Evolutionary conservation across 2,329 filamentous ascomycete genomes (phyloP), one percentile per base, ranked within the genome.

Genomic region (Blastomyces emzantsi): DNA sequence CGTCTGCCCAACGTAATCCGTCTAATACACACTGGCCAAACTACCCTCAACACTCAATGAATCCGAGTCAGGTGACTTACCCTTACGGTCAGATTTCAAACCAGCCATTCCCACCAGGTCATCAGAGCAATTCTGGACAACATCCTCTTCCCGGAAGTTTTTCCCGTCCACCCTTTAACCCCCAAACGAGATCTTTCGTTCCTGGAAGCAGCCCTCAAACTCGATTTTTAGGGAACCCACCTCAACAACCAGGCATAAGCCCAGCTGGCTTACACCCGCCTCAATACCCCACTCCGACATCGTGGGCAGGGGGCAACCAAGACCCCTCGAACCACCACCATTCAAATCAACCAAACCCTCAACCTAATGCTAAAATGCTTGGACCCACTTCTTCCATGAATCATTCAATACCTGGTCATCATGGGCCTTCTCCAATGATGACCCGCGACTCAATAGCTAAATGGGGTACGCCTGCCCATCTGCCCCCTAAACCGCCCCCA

Each of bases 101-200:
- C 22, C 85, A 89, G 66, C 68, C 72, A 43, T 69, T 76, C 65
- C 70, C 72, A 30, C 81, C 83, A 61, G 87, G 87, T 59, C 86
- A 90, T 33, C 82, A 89, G 66, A 89, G 89, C 70, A 85, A 87
- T 9, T 87, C 89, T 74, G 85, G 84, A 64, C 88, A 92, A 72
- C 90, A 96, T 73, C 90, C 90, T 6, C 86, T 95, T 63, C 90
- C 91, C 17, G 90, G 90, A 45, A 94, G 88, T 76, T 95, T 85
- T 73, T 90, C 89, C 72, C 84, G 92, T 64, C 90, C 91, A 70
- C 86, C 89, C 15, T 97, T 97, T 79, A 97, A 97, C 72, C 93
- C 92, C 0, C 92, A 96, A 77, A 97, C 90, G 19, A 90, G 96
- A 72, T 90, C 92, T 0, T 97, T 97, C 75, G 85, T 96, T 30